Conservation (phyloP, 306 rosid genomes). For the Vachellia collinsii region DNA sequence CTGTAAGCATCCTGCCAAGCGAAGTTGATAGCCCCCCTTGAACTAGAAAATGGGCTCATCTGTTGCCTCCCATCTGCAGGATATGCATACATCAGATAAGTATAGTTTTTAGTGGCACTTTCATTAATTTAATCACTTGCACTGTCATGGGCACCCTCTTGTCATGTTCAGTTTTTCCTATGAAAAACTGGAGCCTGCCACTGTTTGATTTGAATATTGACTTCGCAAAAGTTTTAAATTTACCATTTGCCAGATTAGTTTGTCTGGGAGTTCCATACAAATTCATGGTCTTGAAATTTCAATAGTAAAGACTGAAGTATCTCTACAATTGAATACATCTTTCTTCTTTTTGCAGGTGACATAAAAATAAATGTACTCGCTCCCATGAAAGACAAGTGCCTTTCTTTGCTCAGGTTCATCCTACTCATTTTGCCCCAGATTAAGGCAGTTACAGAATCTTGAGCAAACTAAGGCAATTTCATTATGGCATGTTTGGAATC, state of each 20-base stretch:
- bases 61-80: constrained; percentile 63
- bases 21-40: constrained; percentile 49
- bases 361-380: background rate
- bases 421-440: constrained; percentile 7
- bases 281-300: background rate
- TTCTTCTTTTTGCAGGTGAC: background rate
- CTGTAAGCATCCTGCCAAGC: constrained; percentile 52
- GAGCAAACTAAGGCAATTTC: background rate
- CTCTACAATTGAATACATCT: background rate
- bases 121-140: background rate
- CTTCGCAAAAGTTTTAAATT: constrained; percentile 3
- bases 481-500: background rate
- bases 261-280: background rate
- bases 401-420: constrained; percentile 3
- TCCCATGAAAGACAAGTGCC: constrained; percentile 20
- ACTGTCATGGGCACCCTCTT: background rate
- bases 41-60: constrained; percentile 43
- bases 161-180: background rate
- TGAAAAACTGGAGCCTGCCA: background rate
- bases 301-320: background rate
- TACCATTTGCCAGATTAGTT: background rate
- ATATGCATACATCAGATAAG: constrained; percentile 12
- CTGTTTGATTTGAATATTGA: constrained; percentile 6
- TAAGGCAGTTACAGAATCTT: background rate
- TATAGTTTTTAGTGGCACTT: background rate